Conservation (phyloP, 306 rosid genomes). For the Mucuna pruriens region DNA sequence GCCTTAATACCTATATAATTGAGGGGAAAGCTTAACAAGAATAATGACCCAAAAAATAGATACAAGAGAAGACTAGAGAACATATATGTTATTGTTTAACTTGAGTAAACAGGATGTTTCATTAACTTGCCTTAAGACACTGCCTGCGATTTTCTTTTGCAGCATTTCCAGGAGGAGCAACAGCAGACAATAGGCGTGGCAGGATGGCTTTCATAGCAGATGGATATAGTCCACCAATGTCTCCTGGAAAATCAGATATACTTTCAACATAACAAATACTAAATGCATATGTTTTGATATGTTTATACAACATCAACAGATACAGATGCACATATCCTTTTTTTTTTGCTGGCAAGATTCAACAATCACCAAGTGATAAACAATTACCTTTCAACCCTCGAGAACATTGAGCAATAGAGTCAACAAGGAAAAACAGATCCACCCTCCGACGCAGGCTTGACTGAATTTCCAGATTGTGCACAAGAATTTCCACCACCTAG, state of each 20-base stretch:
- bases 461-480: conserved; percentile 69
- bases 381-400: conserved; percentile 77
- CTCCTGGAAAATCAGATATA: conserved; percentile 57
- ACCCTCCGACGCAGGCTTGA: conserved; percentile 77
- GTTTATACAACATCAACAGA: conserved; percentile 38
- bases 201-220: conserved; percentile 76
- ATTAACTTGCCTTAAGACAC: conserved; percentile 89
- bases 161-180: conserved; percentile 86
- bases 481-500: conserved; percentile 85
- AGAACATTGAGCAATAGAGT: conserved; percentile 81
- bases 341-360: conserved; percentile 17
- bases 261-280: conserved; percentile 33
- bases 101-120: background rate
- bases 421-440: conserved; percentile 92
- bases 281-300: background rate
- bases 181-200: conserved; percentile 88
- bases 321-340: background rate
- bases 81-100: conserved; percentile 23
- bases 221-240: conserved; percentile 69
- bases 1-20: conserved; percentile 74
- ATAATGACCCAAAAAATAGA: conserved; percentile 27
- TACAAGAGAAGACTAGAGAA: background rate
- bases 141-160: conserved; percentile 87
- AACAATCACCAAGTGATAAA: conserved; percentile 30
- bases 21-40: conserved; percentile 34